Evolutionary conservation across 129 eudicot genomes (phyloP).

Genomic region (Helichrysum umbraculigerum): DNA sequence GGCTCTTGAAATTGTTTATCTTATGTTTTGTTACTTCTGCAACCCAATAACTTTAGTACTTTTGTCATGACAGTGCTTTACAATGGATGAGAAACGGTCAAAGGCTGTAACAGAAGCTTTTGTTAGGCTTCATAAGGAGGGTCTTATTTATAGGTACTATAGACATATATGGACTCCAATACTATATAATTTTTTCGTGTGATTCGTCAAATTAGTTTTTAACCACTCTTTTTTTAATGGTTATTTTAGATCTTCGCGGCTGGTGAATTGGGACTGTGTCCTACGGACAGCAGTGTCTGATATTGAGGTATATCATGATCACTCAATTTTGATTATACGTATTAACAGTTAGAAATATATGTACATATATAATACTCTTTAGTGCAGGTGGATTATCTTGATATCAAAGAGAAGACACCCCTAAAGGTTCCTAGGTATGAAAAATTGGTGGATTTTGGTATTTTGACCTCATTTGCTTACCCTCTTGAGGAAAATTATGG

Average conservation of each 20-base stretch:
- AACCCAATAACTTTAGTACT: not conserved
- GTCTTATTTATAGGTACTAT: slow-evolving; percentile 80
- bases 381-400: slow-evolving; percentile 74
- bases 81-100: slow-evolving; percentile 84
- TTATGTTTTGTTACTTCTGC: not conserved
- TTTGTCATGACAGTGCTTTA: slow-evolving; percentile 20
- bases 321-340: not conserved
- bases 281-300: slow-evolving; percentile 94
- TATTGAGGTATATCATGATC: slow-evolving; percentile 65
- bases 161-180: not conserved
- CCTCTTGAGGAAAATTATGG: slow-evolving; percentile 81
- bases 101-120: slow-evolving; percentile 85
- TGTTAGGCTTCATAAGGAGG: slow-evolving; percentile 80
- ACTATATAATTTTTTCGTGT: too few species aligned
- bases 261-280: slow-evolving; percentile 98
- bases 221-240: not conserved
- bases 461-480: slow-evolving; percentile 90
- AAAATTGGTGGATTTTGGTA: slow-evolving; percentile 77
- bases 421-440: slow-evolving; percentile 82
- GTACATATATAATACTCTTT: too few species aligned
- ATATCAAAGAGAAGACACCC: slow-evolving; percentile 75
- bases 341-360: too few species aligned
- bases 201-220: not conserved
- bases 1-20: slow-evolving; percentile 13
- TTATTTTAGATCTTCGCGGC: slow-evolving; percentile 48